A percentile compares a stretch with the other conserved stretches of the same genome.
Conservation (phyloP, 2,329 filamentous ascomycete genomes). For the Colletotrichum kahawae region DNA sequence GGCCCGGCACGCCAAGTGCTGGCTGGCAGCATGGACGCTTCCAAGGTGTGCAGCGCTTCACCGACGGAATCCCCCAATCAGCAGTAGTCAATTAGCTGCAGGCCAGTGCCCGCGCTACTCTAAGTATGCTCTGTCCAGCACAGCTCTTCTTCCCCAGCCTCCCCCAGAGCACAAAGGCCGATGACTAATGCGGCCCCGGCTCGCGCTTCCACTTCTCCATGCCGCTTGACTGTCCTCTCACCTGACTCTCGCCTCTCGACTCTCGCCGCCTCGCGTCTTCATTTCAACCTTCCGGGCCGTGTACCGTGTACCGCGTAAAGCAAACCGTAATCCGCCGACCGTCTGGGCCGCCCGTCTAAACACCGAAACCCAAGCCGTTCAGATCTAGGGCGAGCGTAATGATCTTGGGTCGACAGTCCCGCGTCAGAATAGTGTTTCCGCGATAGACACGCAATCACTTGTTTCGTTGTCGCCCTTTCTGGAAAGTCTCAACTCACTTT, state of each 20-base stretch:
- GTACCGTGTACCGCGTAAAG: background rate
- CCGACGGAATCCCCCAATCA: background rate
- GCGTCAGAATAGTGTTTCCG: slow-evolving; percentile 16
- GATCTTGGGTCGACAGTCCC: background rate
- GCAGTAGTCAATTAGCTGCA: background rate
- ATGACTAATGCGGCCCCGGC: background rate
- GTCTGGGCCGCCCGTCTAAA: background rate
- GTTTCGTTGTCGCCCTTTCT: slow-evolving; percentile 20
- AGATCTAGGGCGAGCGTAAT: slow-evolving; percentile 13
- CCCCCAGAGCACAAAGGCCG: background rate
- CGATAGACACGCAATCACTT: slow-evolving; percentile 19
- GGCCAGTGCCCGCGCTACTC: background rate
- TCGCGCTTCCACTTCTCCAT: background rate
- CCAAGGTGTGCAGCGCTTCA: background rate
- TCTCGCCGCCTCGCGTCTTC: background rate
- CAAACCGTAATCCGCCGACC: background rate
- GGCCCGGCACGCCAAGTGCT: background rate
- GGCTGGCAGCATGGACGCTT: background rate
- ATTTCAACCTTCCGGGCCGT: background rate
- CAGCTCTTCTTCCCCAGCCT: too few relatives aligned
- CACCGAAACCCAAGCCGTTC: slow-evolving; percentile 10
- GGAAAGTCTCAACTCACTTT: slow-evolving; percentile 18
- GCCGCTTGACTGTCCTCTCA: background rate
- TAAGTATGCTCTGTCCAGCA: too few relatives aligned
- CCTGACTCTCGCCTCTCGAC: background rate